Evolutionary conservation across 257 asterid genomes (phyloP).

Genomic region (Haberlea rhodopensis): DNA sequence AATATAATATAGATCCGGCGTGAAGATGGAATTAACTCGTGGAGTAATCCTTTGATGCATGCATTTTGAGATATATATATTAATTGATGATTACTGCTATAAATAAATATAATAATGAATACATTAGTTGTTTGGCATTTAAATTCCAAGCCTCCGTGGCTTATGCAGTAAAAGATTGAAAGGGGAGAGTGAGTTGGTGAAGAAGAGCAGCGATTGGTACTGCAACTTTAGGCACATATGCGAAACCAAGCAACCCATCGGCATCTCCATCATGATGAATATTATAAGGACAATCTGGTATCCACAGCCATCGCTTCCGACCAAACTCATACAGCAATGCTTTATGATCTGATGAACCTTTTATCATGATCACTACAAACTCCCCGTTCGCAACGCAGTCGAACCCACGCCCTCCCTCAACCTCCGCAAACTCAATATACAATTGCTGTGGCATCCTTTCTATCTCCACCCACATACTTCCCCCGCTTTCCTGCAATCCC

Average conservation of each 20-base stretch:
- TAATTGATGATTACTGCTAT: too few species aligned
- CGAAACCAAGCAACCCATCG: conserved; percentile 72
- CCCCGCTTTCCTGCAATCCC: conserved; percentile 68
- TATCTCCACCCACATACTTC: conserved; percentile 68
- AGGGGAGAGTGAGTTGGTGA: conserved; percentile 75
- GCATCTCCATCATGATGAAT: conserved; percentile 20
- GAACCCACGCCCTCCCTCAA: conserved; percentile 72
- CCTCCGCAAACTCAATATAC: conserved; percentile 60
- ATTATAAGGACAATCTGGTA: conserved; percentile 66
- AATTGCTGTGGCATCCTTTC: conserved; percentile 98
- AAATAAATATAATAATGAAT: too few species aligned
- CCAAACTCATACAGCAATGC: conserved; percentile 62
- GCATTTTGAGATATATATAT: too few species aligned
- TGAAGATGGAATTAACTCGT: too few species aligned
- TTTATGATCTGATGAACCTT: conserved; percentile 39
- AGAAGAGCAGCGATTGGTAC: conserved; percentile 76
- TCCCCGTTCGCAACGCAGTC: conserved; percentile 73
- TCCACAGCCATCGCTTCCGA: conserved; percentile 73
- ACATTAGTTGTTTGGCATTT: too few species aligned
- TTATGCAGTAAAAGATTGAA: conserved; percentile 48
- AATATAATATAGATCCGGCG: too few species aligned
- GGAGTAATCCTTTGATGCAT: too few species aligned
- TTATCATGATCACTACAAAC: conserved; percentile 46
- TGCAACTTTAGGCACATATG: conserved; percentile 66
- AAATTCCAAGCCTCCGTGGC: too few species aligned